phyloP scores from a whole-genome alignment of 129 eudicot genomes.

The Glebionis coronaria region DNA sequence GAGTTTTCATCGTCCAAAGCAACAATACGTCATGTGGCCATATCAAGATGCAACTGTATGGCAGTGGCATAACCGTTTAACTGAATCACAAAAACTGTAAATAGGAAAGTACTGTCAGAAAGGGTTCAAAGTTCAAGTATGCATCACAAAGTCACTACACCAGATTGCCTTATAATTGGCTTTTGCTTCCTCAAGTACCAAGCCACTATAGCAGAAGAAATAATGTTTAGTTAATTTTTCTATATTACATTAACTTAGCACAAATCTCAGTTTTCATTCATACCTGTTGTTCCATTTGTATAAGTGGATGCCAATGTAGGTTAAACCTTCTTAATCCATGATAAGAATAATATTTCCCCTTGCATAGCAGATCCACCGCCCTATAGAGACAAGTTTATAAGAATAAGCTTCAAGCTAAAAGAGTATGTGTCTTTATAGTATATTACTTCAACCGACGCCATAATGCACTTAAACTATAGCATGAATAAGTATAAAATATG shows the following conservation, averaged over 20 bases:
- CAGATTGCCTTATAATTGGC: too few species aligned
- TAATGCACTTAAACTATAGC: not conserved
- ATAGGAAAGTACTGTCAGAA: too few species aligned
- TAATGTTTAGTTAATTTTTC: slow-evolving; percentile 18
- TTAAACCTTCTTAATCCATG: slow-evolving; percentile 90
- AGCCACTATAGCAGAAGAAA: too few species aligned
- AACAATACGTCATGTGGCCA: too few species aligned
- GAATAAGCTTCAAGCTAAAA: not conserved
- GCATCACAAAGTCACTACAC: too few species aligned
- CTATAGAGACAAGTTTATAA: slow-evolving; percentile 36
- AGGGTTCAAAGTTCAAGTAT: too few species aligned
- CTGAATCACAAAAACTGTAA: too few species aligned
- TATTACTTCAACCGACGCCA: not conserved
- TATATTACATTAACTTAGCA: not conserved
- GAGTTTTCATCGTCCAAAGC: too few species aligned
- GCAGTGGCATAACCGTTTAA: too few species aligned
- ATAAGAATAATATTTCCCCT: slow-evolving; percentile 82
- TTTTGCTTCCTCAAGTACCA: too few species aligned
- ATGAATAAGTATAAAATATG: slow-evolving; percentile 1
- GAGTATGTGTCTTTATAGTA: not conserved
- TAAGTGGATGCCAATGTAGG: slow-evolving; percentile 87
- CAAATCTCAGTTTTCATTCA: not conserved
- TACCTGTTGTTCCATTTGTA: slow-evolving; percentile 82
- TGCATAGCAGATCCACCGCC: slow-evolving; percentile 90
- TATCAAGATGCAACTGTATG: too few species aligned